Evolutionary conservation across 169 alveolate genomes (phyloP).

Genomic region (Eimeria tenella): DNA sequence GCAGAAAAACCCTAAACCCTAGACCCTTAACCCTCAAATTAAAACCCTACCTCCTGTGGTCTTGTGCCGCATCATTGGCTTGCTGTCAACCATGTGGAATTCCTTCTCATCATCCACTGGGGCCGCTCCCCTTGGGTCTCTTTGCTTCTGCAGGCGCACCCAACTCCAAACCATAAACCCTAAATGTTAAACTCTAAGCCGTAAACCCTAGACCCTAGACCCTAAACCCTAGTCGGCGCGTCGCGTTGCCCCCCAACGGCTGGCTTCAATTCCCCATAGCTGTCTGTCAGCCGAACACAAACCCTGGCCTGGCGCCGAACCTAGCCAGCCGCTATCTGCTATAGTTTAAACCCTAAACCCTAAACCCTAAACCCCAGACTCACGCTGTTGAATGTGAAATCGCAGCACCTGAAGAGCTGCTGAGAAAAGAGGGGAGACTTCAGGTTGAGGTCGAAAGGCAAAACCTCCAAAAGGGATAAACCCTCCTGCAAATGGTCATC

Average conservation of each 20-base stretch:
- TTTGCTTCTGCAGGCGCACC: conserved; percentile 51
- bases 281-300: too few relatives aligned
- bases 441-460: conserved; percentile 68
- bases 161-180: neutral
- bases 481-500: conserved; percentile 2
- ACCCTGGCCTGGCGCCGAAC: too few relatives aligned
- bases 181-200: neutral
- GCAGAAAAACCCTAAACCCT: neutral
- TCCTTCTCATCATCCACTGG: conserved; percentile 65
- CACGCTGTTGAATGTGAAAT: conserved; percentile 63
- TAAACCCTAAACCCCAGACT: neutral
- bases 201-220: neutral
- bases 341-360: neutral
- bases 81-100: conserved; percentile 70
- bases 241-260: neutral
- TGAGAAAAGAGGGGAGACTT: conserved; percentile 73
- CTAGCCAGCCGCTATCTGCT: neutral
- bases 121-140: conserved; percentile 58
- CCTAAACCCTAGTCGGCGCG: neutral
- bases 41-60: conserved; percentile 68
- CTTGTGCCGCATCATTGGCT: conserved; percentile 63
- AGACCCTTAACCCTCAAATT: neutral
- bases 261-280: too few relatives aligned
- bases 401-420: conserved; percentile 70
- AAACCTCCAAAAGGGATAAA: conserved; percentile 42